These are phyloP conservation scores for Penicillium coffeae DNA, from an alignment of 495 filamentous ascomycete species.

Conservation along the genomic window DNA sequence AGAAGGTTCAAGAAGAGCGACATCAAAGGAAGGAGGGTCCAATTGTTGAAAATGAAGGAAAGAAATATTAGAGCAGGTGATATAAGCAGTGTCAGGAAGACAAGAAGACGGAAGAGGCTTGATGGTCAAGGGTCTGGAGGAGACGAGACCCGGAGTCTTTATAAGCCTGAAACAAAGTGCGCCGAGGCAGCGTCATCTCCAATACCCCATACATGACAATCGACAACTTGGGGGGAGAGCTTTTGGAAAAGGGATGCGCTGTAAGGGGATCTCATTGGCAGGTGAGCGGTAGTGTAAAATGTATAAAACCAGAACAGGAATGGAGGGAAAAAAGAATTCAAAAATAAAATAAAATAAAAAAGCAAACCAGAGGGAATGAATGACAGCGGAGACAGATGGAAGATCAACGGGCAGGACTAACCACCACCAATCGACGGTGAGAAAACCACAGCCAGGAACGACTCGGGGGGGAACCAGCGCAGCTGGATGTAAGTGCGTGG, in stretches of 20 bases:
- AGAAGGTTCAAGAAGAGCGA: not conserved
- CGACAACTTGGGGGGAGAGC: not conserved
- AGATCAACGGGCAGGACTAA: conserved; percentile 25
- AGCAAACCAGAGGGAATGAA: not conserved
- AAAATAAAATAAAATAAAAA: conserved; percentile 4
- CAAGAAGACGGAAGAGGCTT: conserved; percentile 6
- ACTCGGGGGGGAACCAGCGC: conserved; percentile 11
- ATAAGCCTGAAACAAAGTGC: conserved; percentile 10
- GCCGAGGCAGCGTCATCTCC: not conserved
- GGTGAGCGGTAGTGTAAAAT: not conserved
- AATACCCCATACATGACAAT: conserved; percentile 20
- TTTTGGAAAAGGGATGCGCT: conserved; percentile 2
- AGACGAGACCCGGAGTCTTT: conserved; percentile 7
- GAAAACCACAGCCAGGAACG: conserved; percentile 18
- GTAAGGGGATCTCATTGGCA: not conserved
- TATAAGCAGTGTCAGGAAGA: conserved; percentile 1
- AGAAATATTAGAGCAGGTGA: conserved; percentile 8
- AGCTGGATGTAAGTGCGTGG: conserved; percentile 24
- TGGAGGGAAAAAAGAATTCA: not conserved
- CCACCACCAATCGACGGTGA: conserved; percentile 30
- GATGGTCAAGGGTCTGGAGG: conserved; percentile 5
- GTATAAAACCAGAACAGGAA: not conserved
- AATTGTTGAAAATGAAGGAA: conserved; percentile 5
- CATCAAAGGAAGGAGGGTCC: not conserved
- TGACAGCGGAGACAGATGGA: conserved; percentile 19